These are phyloP conservation scores for Yamadazyma scolyti DNA, from an alignment of 805 yeast species.

Conservation along the genomic window DNA sequence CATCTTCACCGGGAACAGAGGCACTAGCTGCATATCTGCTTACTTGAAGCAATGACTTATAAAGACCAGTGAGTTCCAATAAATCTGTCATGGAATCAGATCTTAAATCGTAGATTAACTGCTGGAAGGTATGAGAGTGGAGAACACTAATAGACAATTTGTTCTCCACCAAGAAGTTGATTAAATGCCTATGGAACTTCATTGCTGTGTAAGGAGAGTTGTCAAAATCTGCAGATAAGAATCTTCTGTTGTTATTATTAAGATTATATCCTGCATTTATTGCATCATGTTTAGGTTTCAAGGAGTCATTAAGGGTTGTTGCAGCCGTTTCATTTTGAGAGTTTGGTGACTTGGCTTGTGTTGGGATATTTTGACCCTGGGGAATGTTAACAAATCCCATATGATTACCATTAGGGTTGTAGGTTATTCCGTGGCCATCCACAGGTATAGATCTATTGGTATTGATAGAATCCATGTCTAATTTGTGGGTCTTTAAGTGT, in stretches of 20 bases:
- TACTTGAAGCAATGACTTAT: conserved; percentile 44
- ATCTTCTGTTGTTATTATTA: conserved; percentile 14
- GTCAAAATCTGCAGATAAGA: conserved; percentile 31
- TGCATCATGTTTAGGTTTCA: conserved; percentile 2
- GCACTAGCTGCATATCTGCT: conserved; percentile 16
- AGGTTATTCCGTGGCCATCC: conserved; percentile 35
- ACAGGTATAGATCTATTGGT: conserved; percentile 35
- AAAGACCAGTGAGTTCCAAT: conserved; percentile 42
- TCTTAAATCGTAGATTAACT: conserved; percentile 46
- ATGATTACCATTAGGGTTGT: conserved; percentile 21
- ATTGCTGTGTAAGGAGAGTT: conserved; percentile 40
- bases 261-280: conserved; percentile 1
- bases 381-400: not conserved
- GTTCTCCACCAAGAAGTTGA: conserved; percentile 50
- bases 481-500: conserved; percentile 49
- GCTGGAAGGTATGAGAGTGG: conserved; percentile 50
- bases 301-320: not conserved
- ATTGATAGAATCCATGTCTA: conserved; percentile 34
- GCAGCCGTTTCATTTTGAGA: not conserved
- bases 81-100: conserved; percentile 47
- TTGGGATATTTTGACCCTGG: not conserved
- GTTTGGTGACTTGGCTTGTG: not conserved
- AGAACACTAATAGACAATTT: conserved; percentile 45
- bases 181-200: conserved; percentile 48
- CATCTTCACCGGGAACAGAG: conserved; percentile 16